phyloP scores from a whole-genome alignment of 257 asterid species.

The Rubia yunnanensis region DNA sequence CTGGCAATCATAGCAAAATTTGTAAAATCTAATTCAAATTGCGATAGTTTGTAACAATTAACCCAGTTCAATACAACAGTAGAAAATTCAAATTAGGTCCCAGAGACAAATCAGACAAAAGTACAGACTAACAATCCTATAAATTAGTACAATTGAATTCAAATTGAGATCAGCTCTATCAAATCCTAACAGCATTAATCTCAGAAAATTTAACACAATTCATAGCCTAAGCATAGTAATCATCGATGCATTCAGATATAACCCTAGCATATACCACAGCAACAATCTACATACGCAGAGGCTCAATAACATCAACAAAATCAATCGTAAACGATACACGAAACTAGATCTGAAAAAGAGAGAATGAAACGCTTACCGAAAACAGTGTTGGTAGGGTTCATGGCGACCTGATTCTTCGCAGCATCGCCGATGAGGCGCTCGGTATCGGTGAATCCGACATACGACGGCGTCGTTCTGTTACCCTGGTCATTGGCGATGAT shows the following conservation, averaged over 20 bases:
- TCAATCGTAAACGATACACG: background rate
- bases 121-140: no score
- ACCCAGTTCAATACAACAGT: no score
- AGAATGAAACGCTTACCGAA: constrained; percentile 16
- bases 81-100: no score
- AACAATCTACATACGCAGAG: background rate
- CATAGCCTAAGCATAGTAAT: background rate
- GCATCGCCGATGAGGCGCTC: constrained; percentile 42
- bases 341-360: constrained; percentile 5
- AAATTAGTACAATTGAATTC: no score
- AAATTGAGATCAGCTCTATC: no score
- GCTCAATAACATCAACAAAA: background rate
- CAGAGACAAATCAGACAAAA: no score
- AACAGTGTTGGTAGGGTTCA: constrained; percentile 36
- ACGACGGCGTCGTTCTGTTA: constrained; percentile 36
- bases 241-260: background rate
- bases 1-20: no score
- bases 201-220: background rate
- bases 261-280: background rate
- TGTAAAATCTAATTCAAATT: no score
- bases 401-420: constrained; percentile 39
- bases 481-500: constrained; percentile 39
- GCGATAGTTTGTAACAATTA: no score
- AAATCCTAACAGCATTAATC: background rate
- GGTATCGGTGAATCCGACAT: constrained; percentile 33